phyloP scores from a whole-genome alignment of 2,329 filamentous ascomycete species.

The Dactylella cylindrospora region DNA sequence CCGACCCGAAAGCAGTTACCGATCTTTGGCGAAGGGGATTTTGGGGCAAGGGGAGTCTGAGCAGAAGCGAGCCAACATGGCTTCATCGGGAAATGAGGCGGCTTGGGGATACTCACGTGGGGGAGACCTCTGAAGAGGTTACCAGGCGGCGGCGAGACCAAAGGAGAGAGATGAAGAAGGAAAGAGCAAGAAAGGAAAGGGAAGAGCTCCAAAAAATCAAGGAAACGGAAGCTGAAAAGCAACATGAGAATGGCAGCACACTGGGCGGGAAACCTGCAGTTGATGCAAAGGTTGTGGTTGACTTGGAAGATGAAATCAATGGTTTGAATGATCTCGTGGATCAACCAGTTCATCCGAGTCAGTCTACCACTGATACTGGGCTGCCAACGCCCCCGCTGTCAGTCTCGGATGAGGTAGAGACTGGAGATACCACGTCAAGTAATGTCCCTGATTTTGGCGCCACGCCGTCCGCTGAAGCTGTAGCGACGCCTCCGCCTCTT shows the following conservation, averaged over 20 bases:
- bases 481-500: background rate
- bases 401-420: conserved; percentile 15
- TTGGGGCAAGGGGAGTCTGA: conserved; percentile 90
- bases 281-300: conserved; percentile 22
- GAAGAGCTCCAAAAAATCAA: conserved; percentile 67
- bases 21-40: conserved; percentile 96
- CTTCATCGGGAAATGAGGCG: conserved; percentile 76
- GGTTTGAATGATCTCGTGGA: conserved; percentile 1
- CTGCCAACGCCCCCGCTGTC: conserved; percentile 32
- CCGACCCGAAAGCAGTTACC: conserved; percentile 71
- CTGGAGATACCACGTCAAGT: conserved; percentile 4
- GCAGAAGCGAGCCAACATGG: conserved; percentile 94
- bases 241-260: conserved; percentile 10
- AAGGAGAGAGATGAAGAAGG: conserved; percentile 81
- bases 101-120: conserved; percentile 58
- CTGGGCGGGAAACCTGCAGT: conserved; percentile 35
- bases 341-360: background rate
- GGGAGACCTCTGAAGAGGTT: conserved; percentile 76
- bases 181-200: conserved; percentile 82
- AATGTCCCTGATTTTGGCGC: too few species aligned
- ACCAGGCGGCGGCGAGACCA: conserved; percentile 77
- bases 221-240: conserved; percentile 64
- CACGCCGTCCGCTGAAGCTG: background rate
- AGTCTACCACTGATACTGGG: conserved; percentile 4
- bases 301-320: conserved; percentile 27